Conservation (phyloP, 352 stramenopile genomes). For the Phytophthora chlamydospora region DNA sequence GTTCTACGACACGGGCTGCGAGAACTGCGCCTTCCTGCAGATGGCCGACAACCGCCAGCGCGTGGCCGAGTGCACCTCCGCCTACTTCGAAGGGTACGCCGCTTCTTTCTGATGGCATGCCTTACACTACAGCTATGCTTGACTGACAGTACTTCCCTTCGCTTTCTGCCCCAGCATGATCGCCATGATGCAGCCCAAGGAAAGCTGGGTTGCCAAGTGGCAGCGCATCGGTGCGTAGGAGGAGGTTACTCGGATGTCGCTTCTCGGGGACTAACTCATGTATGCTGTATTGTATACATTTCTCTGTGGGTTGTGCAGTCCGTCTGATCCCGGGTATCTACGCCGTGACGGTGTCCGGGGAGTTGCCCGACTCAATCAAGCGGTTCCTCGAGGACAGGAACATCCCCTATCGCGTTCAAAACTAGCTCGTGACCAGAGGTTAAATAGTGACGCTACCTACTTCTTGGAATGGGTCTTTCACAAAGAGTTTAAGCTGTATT, state of each 20-base stretch:
- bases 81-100: slow-evolving; percentile 86
- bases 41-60: slow-evolving; percentile 91
- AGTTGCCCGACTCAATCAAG: slow-evolving; percentile 90
- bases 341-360: slow-evolving; percentile 88
- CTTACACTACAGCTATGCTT: background rate
- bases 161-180: slow-evolving; percentile 66
- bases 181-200: slow-evolving; percentile 89
- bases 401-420: slow-evolving; percentile 86
- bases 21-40: slow-evolving; percentile 90
- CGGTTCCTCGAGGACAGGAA: slow-evolving; percentile 88
- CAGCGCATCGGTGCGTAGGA: slow-evolving; percentile 76
- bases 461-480: too few species aligned
- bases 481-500: too few species aligned
- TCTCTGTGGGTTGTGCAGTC: slow-evolving; percentile 40
- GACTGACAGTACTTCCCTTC: background rate
- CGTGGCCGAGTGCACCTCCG: slow-evolving; percentile 88
- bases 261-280: background rate
- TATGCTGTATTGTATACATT: slow-evolving; percentile 5
- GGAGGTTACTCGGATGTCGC: background rate
- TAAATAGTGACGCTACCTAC: too few species aligned
- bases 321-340: slow-evolving; percentile 87
- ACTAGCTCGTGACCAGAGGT: slow-evolving; percentile 39
- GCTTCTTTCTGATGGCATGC: too few species aligned
- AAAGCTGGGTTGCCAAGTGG: slow-evolving; percentile 92
- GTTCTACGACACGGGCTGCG: slow-evolving; percentile 91